Percentiles rank a stretch among this genome's conserved stretches.
Evolutionary conservation across 768 basidiomycete species (phyloP).

Genomic region (Boletales sp.): DNA sequence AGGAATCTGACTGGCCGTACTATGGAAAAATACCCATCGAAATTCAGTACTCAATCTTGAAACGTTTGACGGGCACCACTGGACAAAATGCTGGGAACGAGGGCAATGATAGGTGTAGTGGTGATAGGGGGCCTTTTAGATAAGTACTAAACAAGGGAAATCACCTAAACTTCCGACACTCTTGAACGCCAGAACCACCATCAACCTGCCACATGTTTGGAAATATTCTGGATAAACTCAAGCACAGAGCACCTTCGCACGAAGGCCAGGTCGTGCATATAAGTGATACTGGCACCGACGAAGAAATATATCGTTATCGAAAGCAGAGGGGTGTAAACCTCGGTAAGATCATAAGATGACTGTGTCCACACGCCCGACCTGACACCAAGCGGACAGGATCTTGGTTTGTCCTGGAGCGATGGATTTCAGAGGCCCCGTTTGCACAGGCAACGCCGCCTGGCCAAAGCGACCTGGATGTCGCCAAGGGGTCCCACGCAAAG

Average conservation of each 20-base stretch:
- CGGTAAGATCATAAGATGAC: constrained; percentile 43
- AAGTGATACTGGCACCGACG: constrained; percentile 4
- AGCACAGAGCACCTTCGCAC: constrained; percentile 2
- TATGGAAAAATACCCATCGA: too few relatives aligned
- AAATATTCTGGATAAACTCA: constrained; percentile 18
- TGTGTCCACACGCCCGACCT: not conserved
- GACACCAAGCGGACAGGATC: constrained; percentile 43
- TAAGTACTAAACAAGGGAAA: too few relatives aligned
- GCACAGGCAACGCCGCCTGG: constrained; percentile 47
- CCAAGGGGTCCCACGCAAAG: constrained; percentile 47
- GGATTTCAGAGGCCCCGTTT: constrained; percentile 66
- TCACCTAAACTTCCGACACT: not conserved
- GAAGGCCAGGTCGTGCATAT: constrained; percentile 1
- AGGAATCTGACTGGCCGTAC: too few relatives aligned
- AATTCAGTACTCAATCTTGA: too few relatives aligned
- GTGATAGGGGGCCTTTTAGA: too few relatives aligned
- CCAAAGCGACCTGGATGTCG: constrained; percentile 70
- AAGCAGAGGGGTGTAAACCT: constrained; percentile 82
- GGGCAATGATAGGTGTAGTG: not conserved
- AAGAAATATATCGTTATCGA: constrained; percentile 51
- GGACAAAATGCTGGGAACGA: too few relatives aligned
- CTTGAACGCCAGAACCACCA: not conserved
- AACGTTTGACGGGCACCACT: too few relatives aligned
- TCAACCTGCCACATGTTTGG: constrained; percentile 5
- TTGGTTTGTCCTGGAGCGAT: constrained; percentile 78